Evolutionary conservation across 192 early-diverging fungal genomes (phyloP), one percentile per base, ranked within the genome.

Genomic region (Paraglomus brasilianum): DNA sequence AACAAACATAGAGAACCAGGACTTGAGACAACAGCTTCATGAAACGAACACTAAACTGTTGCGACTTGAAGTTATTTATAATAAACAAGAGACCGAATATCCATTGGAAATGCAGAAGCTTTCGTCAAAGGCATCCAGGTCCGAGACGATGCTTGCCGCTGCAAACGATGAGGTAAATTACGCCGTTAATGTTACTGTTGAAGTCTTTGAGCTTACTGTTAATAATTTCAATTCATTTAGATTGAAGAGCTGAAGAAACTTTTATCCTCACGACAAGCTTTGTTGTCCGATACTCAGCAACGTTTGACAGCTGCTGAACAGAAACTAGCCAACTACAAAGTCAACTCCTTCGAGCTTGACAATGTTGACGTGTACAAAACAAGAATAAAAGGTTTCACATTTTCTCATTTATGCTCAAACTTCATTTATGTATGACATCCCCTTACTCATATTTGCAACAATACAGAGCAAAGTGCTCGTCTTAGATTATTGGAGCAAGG

Each of bases 121-220:
- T 36, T 14, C 44, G 15, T 63, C 40, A 21, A 45, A 63, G 36
- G 4, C 11, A 30, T n/a, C 41, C 13, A 63, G 17, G 11, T 19
- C 36, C 14, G 8, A 47, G 22, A 17, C 44, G 17, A 17, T 47
- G 10, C 5, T 63, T 2, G 43, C 44, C 11, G 36, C 21, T 45
- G 22, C 36, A 11, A 63, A 63, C 36, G 61, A 63, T 47, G 21
- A 63, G 61, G 61, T 63, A 22, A 7, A 13, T 63, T 45, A n/a
- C 13, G 43, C 7, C 8, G 3, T 63, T 22, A n/a, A 15, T 43
- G 10, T 13, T 45, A 10, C 30, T 30, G 21, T 11, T 47, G 24
- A 46, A 44, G n/a, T 5, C 7, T 22, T 17, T 6, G 10, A 14
- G 14, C 15, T 39, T 22, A 63, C 8, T 17, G 5, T 10, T 9